Evolutionary conservation across 2,329 filamentous ascomycete species (phyloP), one percentile per base, ranked within the genome.

Genomic region (Aspergillus sp.): DNA sequence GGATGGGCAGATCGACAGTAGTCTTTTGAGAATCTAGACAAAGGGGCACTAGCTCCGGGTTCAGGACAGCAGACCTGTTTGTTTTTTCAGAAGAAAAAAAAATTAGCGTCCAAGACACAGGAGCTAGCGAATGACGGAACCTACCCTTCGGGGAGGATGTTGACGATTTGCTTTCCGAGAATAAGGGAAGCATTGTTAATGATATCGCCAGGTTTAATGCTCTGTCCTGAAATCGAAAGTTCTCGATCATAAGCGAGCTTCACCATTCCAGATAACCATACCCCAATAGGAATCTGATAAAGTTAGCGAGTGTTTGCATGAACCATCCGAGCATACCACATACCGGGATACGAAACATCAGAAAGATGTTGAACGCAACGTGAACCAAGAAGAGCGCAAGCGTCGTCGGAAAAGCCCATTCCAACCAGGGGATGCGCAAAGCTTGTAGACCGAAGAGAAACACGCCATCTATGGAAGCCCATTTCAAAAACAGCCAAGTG

Each of bases 131-230:
- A 39, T 33, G 31, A 12, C 9, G 55, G 48, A 45, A 43, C 21
- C 81, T 74, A 89, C 80, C 96, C 96, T 80, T 99, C 95, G 2
- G 95, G 95, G 55, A 99, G 81, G 69, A 99, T 96, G 72, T 99
- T 95, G 75, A 99, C 93, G 66, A 97, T 96, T 77, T 98, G 93
- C 73, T 92, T 95, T 70, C 95, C 95, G 77, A 96, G 84, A 63
- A 99, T 98, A 69, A 98, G 83, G 21, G 93, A 96, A 33, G 91
- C 85, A 72, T 98, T 97, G 72, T 97, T 91, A 60, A 96, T 81
- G 62, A 99, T 93, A 61, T 85, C 88, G 27, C 89, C 90, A 15
- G 93, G 87, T 71, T 96, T 96, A 71, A 99, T 93, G 69, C 88
- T 91, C 64, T 90, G 87, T 73, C 97, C 96, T n/a, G 91, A 95